phyloP scores from a whole-genome alignment of 331 rosid species.

The Quercus phellos region DNA sequence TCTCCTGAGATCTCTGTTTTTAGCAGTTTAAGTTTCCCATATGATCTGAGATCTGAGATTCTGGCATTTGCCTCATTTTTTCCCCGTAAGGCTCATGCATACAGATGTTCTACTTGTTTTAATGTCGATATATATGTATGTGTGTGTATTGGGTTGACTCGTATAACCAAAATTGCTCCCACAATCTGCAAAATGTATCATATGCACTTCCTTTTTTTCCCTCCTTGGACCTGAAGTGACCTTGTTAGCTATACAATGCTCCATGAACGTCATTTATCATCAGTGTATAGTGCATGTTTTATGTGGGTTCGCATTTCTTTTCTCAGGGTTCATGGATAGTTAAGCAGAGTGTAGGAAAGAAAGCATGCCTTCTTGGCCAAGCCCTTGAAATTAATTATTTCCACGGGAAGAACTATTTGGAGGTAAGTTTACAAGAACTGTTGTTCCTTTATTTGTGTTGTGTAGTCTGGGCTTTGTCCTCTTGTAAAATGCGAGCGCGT shows the following conservation, averaged over 20 bases:
- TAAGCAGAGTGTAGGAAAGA: conserved; percentile 87
- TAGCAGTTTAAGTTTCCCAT: not conserved
- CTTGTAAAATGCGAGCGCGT: not conserved
- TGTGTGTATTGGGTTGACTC: not conserved
- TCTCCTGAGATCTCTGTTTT: not conserved
- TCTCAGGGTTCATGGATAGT: conserved; percentile 91
- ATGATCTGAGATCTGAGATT: not conserved
- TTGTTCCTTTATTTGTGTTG: not conserved
- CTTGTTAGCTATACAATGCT: not conserved
- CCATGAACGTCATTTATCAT: conserved; percentile 8
- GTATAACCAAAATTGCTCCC: not conserved
- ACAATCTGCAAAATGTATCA: not conserved
- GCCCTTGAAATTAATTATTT: conserved; percentile 54
- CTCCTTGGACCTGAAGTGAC: not conserved
- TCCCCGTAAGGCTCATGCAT: not conserved
- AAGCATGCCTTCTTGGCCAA: conserved; percentile 83
- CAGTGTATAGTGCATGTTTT: conserved; percentile 5
- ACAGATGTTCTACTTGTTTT: not conserved
- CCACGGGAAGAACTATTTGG: conserved; percentile 80
- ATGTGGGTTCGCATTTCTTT: conserved; percentile 15
- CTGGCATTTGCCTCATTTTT: not conserved
- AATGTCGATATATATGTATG: not conserved
- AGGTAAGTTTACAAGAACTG: conserved; percentile 53
- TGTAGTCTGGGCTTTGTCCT: not conserved
- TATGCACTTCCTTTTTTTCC: not conserved